Conservation (phyloP, 495 filamentous ascomycete genomes). For the Podospora conica region DNA sequence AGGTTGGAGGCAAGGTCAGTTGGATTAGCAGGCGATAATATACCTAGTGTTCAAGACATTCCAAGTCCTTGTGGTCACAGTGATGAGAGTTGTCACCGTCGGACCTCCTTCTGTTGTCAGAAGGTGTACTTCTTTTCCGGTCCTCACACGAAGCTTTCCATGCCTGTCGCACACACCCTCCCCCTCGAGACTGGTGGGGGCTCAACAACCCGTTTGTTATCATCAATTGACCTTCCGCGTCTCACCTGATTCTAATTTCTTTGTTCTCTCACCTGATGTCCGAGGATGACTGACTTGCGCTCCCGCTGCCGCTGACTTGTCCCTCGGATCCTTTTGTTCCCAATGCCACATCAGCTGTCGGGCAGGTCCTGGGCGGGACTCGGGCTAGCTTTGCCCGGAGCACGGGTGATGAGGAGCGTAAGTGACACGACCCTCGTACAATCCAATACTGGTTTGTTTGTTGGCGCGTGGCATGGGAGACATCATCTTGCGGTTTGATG, state of each 20-base stretch:
- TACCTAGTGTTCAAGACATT: background rate
- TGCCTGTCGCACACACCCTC: background rate
- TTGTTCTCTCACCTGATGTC: background rate
- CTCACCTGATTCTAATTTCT: background rate
- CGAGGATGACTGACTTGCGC: background rate
- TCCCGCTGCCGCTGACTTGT: background rate
- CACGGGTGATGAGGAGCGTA: too few relatives aligned
- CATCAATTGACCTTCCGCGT: background rate
- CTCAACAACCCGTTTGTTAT: background rate
- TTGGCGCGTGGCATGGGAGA: too few relatives aligned
- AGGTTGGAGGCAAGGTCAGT: too few relatives aligned
- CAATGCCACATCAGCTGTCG: background rate
- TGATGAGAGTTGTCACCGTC: background rate
- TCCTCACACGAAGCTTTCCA: too few relatives aligned
- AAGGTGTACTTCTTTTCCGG: background rate
- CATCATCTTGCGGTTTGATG: too few relatives aligned
- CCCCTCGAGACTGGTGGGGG: background rate
- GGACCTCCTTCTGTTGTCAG: background rate
- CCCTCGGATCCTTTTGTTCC: background rate
- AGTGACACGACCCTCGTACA: background rate
- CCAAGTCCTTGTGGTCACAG: background rate
- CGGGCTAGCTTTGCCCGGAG: background rate
- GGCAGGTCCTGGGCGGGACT: background rate
- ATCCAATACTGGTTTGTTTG: too few relatives aligned
- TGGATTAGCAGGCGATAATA: background rate